These are phyloP conservation scores for Mortierella sp. DNA, from an alignment of 371 early-diverging fungal genomes.

Conservation along the genomic window DNA sequence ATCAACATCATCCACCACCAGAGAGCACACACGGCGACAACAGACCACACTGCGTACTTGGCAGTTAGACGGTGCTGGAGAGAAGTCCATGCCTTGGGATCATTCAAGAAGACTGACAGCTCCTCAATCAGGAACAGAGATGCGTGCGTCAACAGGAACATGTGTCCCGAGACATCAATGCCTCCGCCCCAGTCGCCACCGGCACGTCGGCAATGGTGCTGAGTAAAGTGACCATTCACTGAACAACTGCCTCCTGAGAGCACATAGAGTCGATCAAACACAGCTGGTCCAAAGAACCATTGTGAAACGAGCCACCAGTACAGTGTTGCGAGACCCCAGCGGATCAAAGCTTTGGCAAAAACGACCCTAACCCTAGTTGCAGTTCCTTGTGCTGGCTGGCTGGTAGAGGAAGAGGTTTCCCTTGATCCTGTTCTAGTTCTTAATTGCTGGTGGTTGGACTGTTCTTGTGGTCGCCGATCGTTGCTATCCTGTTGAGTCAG, in stretches of 20 bases:
- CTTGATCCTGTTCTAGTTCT: slow-evolving; percentile 1
- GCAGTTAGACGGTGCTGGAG: slow-evolving; percentile 25
- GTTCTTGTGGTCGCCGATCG: slow-evolving; percentile 17
- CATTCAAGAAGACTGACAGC: slow-evolving; percentile 48
- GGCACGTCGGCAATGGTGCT: slow-evolving; percentile 62
- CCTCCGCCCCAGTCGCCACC: slow-evolving; percentile 84
- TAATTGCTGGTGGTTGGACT: background rate
- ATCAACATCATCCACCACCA: slow-evolving; percentile 84
- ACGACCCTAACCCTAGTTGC: slow-evolving; percentile 10
- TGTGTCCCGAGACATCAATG: slow-evolving; percentile 91
- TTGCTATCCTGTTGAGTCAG: slow-evolving; percentile 15
- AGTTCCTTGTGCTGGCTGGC: slow-evolving; percentile 16
- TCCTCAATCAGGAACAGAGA: slow-evolving; percentile 86
- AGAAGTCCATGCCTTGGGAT: slow-evolving; percentile 36
- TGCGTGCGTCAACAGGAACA: slow-evolving; percentile 86
- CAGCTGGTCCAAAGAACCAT: slow-evolving; percentile 84
- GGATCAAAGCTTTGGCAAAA: slow-evolving; percentile 49
- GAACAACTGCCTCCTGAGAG: slow-evolving; percentile 75
- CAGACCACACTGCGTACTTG: slow-evolving; percentile 50
- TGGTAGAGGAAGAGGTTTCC: background rate
- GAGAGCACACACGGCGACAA: slow-evolving; percentile 57
- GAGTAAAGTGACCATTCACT: slow-evolving; percentile 28
- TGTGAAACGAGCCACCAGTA: slow-evolving; percentile 89
- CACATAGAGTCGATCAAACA: slow-evolving; percentile 83
- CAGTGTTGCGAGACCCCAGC: slow-evolving; percentile 74